Conservation (phyloP, 73 alveolate species). For the Paramecium octaurelia region DNA sequence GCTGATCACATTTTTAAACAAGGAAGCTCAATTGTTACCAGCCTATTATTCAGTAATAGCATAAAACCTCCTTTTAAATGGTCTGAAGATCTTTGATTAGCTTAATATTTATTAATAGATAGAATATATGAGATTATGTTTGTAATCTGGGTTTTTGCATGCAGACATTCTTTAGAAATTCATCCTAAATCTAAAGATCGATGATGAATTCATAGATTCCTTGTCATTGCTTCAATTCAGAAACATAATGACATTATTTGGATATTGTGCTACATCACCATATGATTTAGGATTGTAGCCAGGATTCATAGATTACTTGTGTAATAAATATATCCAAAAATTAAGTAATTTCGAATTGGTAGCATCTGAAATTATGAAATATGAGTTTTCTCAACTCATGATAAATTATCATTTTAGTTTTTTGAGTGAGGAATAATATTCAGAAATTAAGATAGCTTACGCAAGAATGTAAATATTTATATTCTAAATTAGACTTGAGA, state of each 20-base stretch:
- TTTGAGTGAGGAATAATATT: neutral
- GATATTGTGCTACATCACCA: neutral
- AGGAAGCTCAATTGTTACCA: neutral
- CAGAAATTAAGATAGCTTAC: neutral
- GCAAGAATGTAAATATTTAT: neutral
- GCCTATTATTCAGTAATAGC: neutral
- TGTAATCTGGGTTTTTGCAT: neutral
- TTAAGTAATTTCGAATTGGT: neutral
- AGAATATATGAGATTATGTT: neutral
- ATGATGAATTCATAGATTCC: neutral
- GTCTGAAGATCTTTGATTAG: neutral
- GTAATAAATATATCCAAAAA: neutral
- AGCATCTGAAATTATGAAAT: neutral
- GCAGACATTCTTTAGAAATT: neutral
- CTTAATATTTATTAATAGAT: neutral
- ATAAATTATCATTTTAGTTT: neutral
- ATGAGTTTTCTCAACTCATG: neutral
- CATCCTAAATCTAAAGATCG: neutral
- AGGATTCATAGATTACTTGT: neutral
- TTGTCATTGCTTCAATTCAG: neutral
- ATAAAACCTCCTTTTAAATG: neutral
- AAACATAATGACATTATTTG: neutral
- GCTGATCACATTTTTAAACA: neutral
- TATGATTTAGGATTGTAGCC: neutral
- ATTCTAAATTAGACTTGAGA: neutral